Evolutionary conservation across 2,329 filamentous ascomycete genomes (phyloP), one percentile per base, ranked within the genome.

Genomic region (Aspergillus tanneri): DNA sequence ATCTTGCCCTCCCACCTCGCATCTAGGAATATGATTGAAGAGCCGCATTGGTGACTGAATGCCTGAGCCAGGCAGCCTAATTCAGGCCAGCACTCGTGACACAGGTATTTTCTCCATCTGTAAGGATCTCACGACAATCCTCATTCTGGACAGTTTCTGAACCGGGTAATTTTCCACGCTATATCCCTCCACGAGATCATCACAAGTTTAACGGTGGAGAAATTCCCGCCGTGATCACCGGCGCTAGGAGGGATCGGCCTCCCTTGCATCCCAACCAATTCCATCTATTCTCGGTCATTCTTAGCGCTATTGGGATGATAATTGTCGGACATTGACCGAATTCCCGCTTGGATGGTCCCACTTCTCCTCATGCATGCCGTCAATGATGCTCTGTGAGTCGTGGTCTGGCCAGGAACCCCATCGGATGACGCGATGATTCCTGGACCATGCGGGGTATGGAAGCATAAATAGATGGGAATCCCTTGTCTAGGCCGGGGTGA

Each of bases 211-310:
- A 14, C 19, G 43, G 47, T 43, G 47, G 47, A 50, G 41, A 43
- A 43, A 43, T 43, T 43, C 10, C 4, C 27, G 12, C 41, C 41
- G 41, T 16, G 41, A 43, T 43, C 41, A 14, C 11, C 41, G 18
- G 28, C 41, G 28, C 41, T 43, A 43, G 22, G 47, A 45, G 47
- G 47, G 46, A 36, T 35, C 42, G 25, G 28, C 11, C 28, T 5
- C 37, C 28, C 28, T 18, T 24, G 38, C 27, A 28, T 28, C 24
- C 22, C 16, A 18, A 9, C 5, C 35, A 6, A n/a, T 43, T 24
- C 16, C 14, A 19, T 16, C 12, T 18, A 9, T 16, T 32, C 12
- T 16, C 7, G 9, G n/a, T n/a, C 18, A 22, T 37, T 21, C 25
- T 36, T 23, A 22, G 18, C 10, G 14, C n/a, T 21, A 19, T 42